Evolutionary conservation across 139 green algal genomes (phyloP).

Genomic region (Tetradesmus obliquus): DNA sequence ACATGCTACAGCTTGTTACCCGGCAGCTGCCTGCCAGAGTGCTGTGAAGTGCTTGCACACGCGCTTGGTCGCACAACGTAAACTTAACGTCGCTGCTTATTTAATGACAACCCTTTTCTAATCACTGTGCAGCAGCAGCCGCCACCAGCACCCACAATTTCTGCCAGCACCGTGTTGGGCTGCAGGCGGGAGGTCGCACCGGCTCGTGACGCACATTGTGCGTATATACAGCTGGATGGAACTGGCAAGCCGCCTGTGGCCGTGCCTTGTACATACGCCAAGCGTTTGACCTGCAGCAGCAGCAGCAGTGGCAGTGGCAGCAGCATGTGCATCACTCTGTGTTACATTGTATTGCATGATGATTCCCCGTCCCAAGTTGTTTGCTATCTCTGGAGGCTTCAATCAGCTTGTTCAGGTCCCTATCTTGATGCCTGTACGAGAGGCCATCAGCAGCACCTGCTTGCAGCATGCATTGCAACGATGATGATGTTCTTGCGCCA

Average conservation of each 20-base stretch:
- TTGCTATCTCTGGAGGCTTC: too few species aligned
- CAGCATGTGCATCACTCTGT: background rate
- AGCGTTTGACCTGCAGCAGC: background rate
- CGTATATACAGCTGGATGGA: background rate
- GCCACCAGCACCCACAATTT: background rate
- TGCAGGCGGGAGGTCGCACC: background rate
- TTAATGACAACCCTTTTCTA: too few species aligned
- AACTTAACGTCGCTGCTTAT: too few species aligned
- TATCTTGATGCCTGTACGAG: too few species aligned
- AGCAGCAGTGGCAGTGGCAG: background rate
- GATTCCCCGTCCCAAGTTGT: background rate
- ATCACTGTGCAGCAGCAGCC: background rate
- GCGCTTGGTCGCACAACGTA: too few species aligned
- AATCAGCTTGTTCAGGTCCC: too few species aligned
- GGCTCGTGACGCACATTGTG: background rate
- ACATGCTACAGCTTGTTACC: conserved; percentile 3
- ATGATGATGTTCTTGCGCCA: too few species aligned
- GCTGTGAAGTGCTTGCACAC: background rate
- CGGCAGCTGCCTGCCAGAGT: background rate
- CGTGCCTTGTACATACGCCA: conserved; percentile 2
- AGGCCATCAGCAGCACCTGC: background rate
- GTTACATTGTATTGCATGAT: background rate
- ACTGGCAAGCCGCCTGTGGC: background rate
- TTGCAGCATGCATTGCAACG: background rate
- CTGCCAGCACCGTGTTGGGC: too few species aligned